These are phyloP conservation scores for Polytrichum commune DNA, from an alignment of 225 moss, liverwort and hornwort species.

Conservation along the genomic window DNA sequence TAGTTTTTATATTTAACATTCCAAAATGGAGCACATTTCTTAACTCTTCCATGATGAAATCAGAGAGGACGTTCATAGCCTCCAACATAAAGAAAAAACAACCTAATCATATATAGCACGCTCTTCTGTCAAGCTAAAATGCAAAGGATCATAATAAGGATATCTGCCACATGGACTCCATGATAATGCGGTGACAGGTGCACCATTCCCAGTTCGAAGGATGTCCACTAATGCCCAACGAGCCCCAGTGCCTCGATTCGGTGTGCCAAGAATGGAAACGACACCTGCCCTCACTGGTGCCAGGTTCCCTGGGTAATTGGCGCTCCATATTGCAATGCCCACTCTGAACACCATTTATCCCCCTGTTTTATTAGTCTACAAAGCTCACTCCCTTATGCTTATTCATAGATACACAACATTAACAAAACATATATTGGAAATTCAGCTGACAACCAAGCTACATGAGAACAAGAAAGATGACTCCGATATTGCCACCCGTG, in stretches of 20 bases:
- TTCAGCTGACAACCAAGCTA: no score
- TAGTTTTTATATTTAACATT: not conserved
- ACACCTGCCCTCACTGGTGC: slow-evolving; percentile 91
- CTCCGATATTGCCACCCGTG: no score
- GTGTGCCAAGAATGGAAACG: slow-evolving; percentile 77
- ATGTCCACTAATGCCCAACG: slow-evolving; percentile 95
- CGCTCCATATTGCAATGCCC: slow-evolving; percentile 94
- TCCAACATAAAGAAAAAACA: not conserved
- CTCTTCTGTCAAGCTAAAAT: not conserved
- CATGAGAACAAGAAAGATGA: no score
- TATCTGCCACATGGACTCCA: slow-evolving; percentile 99
- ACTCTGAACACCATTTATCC: slow-evolving; percentile 34
- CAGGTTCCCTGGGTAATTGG: slow-evolving; percentile 89
- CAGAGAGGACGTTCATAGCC: no score
- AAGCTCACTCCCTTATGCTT: no score
- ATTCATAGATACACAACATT: no score
- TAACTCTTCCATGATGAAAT: not conserved
- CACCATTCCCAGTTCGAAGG: slow-evolving; percentile 55
- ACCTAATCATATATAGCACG: no score
- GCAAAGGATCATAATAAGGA: slow-evolving; percentile 32
- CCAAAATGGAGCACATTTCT: not conserved
- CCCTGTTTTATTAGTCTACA: no score
- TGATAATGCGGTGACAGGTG: slow-evolving; percentile 80
- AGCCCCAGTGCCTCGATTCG: slow-evolving; percentile 75
- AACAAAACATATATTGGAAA: no score